phyloP scores from a whole-genome alignment of 2,329 filamentous ascomycete genomes.

The Thielaviopsis punctulata region DNA sequence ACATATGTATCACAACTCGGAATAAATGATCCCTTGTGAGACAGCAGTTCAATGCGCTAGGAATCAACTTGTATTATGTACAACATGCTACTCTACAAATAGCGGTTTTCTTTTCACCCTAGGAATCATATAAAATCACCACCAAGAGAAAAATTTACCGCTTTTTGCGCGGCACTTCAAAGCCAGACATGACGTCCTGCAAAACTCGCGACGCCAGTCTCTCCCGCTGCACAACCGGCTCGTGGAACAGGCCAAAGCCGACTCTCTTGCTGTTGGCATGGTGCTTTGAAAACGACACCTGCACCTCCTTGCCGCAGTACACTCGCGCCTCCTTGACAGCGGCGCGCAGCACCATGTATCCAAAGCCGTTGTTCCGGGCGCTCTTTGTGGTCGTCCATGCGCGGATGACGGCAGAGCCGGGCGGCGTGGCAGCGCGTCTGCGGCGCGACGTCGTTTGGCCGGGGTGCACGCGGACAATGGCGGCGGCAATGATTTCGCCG shows the following conservation, averaged over 20 bases:
- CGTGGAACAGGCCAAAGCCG: conserved; percentile 45
- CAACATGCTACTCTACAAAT: too few species aligned
- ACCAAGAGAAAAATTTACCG: conserved; percentile 19
- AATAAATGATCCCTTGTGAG: too few species aligned
- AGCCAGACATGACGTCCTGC: conserved; percentile 31
- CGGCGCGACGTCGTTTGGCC: conserved; percentile 20
- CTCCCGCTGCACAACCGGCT: conserved; percentile 41
- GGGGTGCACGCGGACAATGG: conserved; percentile 37
- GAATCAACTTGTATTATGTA: too few species aligned
- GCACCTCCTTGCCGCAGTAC: conserved; percentile 48
- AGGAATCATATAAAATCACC: neutral
- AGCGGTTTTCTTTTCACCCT: too few species aligned
- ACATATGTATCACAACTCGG: too few species aligned
- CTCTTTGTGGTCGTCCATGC: conserved; percentile 63
- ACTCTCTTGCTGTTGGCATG: conserved; percentile 59
- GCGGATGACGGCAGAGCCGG: conserved; percentile 51
- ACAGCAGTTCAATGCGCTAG: too few species aligned
- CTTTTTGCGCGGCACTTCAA: conserved; percentile 30
- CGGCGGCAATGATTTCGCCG: conserved; percentile 47
- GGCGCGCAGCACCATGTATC: conserved; percentile 53
- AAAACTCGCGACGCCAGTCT: conserved; percentile 36
- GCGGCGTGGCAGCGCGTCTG: neutral
- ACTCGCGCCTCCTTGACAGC: conserved; percentile 51
- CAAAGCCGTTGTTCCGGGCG: conserved; percentile 57
- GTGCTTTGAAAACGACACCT: conserved; percentile 54